phyloP scores from a whole-genome alignment of 306 rosid species.

The Hippophae gyantsensis region DNA sequence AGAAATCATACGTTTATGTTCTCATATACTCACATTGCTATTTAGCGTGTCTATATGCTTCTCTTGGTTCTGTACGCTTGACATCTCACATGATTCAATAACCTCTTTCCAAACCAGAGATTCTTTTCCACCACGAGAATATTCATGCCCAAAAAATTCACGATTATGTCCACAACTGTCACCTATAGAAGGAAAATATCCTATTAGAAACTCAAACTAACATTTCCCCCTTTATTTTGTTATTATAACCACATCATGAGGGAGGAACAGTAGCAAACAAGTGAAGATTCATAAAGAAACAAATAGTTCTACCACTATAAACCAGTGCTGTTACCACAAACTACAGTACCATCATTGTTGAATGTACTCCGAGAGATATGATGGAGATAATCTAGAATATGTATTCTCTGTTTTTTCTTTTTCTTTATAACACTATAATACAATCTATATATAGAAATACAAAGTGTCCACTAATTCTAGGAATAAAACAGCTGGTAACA shows the following conservation, averaged over 20 bases:
- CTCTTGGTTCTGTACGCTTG: constrained; percentile 24
- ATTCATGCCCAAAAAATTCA: constrained; percentile 26
- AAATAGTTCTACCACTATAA: background rate
- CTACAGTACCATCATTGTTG: background rate
- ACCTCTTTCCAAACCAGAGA: constrained; percentile 45
- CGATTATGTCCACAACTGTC: constrained; percentile 24
- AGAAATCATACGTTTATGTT: no score
- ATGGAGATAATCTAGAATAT: no score
- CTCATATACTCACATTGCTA: constrained; percentile 63
- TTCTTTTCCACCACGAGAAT: constrained; percentile 33
- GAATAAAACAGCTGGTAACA: no score
- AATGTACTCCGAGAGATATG: no score
- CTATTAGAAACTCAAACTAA: constrained; percentile 19
- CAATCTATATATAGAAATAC: no score
- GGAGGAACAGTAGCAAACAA: background rate
- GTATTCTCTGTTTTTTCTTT: no score
- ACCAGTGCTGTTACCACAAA: background rate
- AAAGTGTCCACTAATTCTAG: no score
- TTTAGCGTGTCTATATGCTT: constrained; percentile 24
- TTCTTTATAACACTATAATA: no score
- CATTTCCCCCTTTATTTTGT: background rate
- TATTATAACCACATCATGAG: no score
- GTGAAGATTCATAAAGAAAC: background rate
- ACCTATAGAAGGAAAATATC: constrained; percentile 27
- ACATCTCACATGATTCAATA: constrained; percentile 30